Base-by-base conservation (phyloP, 345 rosid genomes). In the Orychophragmus violaceus region DNA sequence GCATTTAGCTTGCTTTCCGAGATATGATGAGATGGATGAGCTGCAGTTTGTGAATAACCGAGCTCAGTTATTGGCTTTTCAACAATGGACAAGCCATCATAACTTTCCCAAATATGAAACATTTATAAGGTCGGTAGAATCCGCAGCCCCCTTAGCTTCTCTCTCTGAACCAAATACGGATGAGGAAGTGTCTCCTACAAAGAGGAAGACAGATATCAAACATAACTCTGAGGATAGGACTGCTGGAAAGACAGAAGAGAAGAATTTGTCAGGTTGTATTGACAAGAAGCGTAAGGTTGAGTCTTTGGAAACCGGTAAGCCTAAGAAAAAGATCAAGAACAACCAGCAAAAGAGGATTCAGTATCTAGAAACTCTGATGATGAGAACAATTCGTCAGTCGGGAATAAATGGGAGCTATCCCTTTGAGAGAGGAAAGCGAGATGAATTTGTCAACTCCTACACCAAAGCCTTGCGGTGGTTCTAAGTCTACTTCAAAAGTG, bases 21-120 rank as follows among this genome's bases (percentile, higher is more conserved):
- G 17, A 30, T 62, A 61, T 49, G 39, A 64, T 32, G 69, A 28
- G 61, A 59, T 64, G 52, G 83, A 79, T 52, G 75, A 73, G 69
- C 76, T 88, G 75, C 73, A 76, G 51, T 59, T 80, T 44, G 77
- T 62, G 6, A 78, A 30, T 22, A 46, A 71, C 17, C 64, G 65
- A 71, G 83, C 93, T 62, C 88, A 77, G 70, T 62, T 88, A 57
- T 62, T 80, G 69, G 85, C 89, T 49, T 85, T 84, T 59, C 69
- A 70, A 65, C 80, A 64, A 18, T 86, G 87, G 89, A 85, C 76
- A 71, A 84, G 88, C 45, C 70, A 71, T 63, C 17, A 66, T 10
- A 57, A 48, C 45, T 76, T 83, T 52, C 84, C 86, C 5, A 79
- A 71, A 41, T 74, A 81, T 57, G 75, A 66, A 69, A 25, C 74